These are phyloP conservation scores for Trichophyton simii DNA, from an alignment of 2,329 filamentous ascomycete genomes.

Conservation along the genomic window DNA sequence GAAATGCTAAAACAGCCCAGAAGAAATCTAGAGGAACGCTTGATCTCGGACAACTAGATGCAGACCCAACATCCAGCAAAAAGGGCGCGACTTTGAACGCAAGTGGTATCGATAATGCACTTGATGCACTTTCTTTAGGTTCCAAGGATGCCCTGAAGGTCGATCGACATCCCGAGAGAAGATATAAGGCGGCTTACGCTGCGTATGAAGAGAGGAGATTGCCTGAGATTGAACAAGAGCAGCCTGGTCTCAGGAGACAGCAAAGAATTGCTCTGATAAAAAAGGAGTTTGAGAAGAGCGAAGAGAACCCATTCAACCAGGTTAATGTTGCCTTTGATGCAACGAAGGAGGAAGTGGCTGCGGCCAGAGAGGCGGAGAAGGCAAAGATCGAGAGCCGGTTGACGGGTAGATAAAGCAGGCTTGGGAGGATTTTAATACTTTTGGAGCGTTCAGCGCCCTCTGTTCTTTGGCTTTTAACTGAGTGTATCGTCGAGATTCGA, in stretches of 20 bases:
- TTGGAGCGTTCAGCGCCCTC: not conserved
- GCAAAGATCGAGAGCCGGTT: conserved; percentile 62
- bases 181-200: conserved; percentile 75
- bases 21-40: conserved; percentile 52
- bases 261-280: conserved; percentile 73
- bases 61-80: conserved; percentile 23
- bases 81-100: conserved; percentile 56
- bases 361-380: conserved; percentile 54
- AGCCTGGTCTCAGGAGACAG: conserved; percentile 63
- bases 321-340: conserved; percentile 64
- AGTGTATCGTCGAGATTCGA: not conserved
- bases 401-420: conserved; percentile 6
- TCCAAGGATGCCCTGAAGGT: conserved; percentile 52
- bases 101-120: conserved; percentile 80
- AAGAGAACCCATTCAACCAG: conserved; percentile 94
- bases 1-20: conserved; percentile 35
- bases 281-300: conserved; percentile 90
- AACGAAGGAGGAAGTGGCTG: conserved; percentile 59
- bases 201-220: conserved; percentile 71
- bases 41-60: conserved; percentile 63
- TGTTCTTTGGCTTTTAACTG: not conserved
- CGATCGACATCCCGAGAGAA: conserved; percentile 75
- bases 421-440: not conserved
- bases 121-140: conserved; percentile 69
- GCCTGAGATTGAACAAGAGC: conserved; percentile 74